Conservation (phyloP, 768 basidiomycete species). For the Kwoniella botswanensis region DNA sequence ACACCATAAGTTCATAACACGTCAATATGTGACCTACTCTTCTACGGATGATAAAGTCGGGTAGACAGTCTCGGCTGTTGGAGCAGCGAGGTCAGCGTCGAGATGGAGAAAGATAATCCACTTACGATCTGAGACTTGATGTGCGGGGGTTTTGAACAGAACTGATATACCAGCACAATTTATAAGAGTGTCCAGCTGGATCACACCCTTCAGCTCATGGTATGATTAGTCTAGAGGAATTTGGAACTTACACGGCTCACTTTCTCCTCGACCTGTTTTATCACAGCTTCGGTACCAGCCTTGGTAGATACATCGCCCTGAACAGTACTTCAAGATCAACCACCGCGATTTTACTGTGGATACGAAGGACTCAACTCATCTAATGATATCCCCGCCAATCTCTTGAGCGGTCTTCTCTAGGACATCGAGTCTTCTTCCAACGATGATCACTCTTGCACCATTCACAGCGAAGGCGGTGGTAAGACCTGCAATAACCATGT, state of each 20-base stretch:
- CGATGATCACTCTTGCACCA: constrained; percentile 50
- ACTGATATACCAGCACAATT: constrained; percentile 44
- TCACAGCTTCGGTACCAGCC: constrained; percentile 24
- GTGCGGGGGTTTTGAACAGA: constrained; percentile 21
- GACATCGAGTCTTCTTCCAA: constrained; percentile 44
- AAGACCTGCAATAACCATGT: constrained; percentile 21
- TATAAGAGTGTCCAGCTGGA: constrained; percentile 37
- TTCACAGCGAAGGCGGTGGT: constrained; percentile 41
- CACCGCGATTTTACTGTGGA: neutral
- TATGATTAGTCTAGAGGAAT: neutral
- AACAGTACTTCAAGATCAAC: constrained; percentile 9
- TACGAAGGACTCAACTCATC: neutral
- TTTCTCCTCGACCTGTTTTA: constrained; percentile 21
- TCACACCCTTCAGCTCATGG: neutral
- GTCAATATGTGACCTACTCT: constrained; percentile 28
- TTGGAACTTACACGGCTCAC: constrained; percentile 10
- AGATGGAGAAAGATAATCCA: neutral
- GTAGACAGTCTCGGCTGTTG: constrained; percentile 31
- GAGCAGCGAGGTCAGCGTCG: neutral
- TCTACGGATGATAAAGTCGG: constrained; percentile 32
- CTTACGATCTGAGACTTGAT: constrained; percentile 40
- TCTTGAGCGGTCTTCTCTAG: constrained; percentile 39
- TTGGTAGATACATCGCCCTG: constrained; percentile 41
- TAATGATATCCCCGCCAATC: constrained; percentile 33
- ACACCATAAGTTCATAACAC: no score